Base-by-base conservation (phyloP, 108 stramenopile genomes). In the Cyclotella kingstonii region DNA sequence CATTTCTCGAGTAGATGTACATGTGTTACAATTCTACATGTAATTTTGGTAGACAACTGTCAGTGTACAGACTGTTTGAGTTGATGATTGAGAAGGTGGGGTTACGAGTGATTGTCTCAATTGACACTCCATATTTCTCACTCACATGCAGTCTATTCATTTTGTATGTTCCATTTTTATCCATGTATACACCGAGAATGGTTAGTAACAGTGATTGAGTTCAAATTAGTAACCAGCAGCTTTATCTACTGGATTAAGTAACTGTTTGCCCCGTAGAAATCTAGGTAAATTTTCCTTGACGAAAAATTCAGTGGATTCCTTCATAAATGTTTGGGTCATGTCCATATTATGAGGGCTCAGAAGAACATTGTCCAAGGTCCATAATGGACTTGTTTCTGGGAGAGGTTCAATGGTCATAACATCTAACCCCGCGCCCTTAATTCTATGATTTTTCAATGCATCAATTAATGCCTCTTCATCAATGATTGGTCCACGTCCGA, bases 401-500 rank as follows among this genome's bases (percentile, higher is more conserved):
- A 96, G 72, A 1, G 96, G 96, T 49, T 96, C 96, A 9, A 71
- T 59, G 7, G 79, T 70, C 64, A 85, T 82, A 7, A 96, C 96
- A 67, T 96, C 96, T 46, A 96, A 54, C 5, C 84, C 96, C 0
- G 93, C 93, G 11, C 91, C 93, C 40, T 85, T 83, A 5, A 93
- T 61, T 17, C 50, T 68, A 5, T 86, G 81, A 51, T 67, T 76
- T 41, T 67, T 34, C 21, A 96, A 63, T 4, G 85, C 84, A 23
- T 78, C 73, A 36, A 87, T 73, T 45, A 96, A 46, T 1, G 91
- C 91, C 5, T 50, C 63, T 63, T 96, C 93, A 53, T 96, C 93
- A 25, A 96, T 75, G 19, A 94, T 73, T 2, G 89, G 86, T 15
- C 96, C 96, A 10, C 96, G 86, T 23, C 94, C 93, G 11, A 91